A percentile compares a stretch with the other conserved stretches of the same genome.
These are phyloP conservation scores for Penicillium expansum DNA, from an alignment of 2,329 filamentous ascomycete genomes.

Conservation along the genomic window DNA sequence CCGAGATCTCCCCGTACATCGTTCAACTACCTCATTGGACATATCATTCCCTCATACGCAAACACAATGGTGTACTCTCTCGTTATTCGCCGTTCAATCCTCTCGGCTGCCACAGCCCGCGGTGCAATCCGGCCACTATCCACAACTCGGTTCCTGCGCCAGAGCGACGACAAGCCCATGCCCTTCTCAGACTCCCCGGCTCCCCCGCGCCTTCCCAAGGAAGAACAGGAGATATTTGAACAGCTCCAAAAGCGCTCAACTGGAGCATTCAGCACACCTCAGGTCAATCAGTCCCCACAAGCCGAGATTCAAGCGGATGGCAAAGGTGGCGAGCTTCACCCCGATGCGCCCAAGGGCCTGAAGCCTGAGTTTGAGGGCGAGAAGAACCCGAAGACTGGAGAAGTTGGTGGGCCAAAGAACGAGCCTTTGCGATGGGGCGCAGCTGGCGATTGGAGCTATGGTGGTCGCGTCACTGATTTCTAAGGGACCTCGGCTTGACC, in stretches of 20 bases:
- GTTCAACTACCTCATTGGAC: constrained; percentile 19
- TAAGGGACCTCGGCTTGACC: constrained; percentile 30
- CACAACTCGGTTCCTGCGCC: constrained; percentile 24
- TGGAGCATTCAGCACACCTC: constrained; percentile 70
- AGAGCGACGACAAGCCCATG: constrained; percentile 28
- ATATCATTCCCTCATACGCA: constrained; percentile 7
- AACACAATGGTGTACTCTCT: constrained; percentile 23
- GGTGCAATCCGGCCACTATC: constrained; percentile 27
- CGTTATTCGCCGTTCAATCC: constrained; percentile 37
- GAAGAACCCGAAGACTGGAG: constrained; percentile 86
- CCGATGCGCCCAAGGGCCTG: constrained; percentile 71
- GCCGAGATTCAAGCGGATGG: constrained; percentile 53
- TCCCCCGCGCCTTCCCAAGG: constrained; percentile 81
- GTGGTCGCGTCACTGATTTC: constrained; percentile 93
- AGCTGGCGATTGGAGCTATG: constrained; percentile 82
- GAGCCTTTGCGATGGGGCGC: constrained; percentile 87
- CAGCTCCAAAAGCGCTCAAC: constrained; percentile 75
- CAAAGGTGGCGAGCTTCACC: constrained; percentile 64
- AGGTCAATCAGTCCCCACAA: constrained; percentile 53
- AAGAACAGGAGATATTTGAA: constrained; percentile 89
- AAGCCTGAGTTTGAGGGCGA: constrained; percentile 92
- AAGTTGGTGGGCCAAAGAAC: constrained; percentile 95
- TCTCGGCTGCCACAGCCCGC: constrained; percentile 41
- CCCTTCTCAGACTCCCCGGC: constrained; percentile 55
- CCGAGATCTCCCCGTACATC: constrained; percentile 1